Conservation (phyloP, 2,329 filamentous ascomycete genomes). For the Zymoseptoria passerinii region DNA sequence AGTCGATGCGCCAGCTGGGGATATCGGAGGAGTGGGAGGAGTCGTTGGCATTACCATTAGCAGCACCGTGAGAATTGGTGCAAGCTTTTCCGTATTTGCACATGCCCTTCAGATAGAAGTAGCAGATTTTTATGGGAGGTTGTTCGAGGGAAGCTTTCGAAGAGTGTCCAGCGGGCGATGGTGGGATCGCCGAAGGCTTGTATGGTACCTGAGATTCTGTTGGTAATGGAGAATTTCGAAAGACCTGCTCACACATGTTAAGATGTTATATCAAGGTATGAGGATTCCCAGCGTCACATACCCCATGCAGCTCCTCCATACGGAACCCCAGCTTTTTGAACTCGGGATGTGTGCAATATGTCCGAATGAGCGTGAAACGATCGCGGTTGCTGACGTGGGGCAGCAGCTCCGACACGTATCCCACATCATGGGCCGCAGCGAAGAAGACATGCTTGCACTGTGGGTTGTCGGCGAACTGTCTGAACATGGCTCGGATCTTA, state of each 20-base stretch:
- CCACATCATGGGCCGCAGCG: conserved; percentile 53
- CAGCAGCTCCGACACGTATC: conserved; percentile 50
- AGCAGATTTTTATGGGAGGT: conserved; percentile 11
- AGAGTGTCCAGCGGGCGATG: neutral
- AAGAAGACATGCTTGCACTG: conserved; percentile 59
- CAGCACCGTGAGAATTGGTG: conserved; percentile 18
- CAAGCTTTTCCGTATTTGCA: conserved; percentile 27
- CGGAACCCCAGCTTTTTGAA: conserved; percentile 46
- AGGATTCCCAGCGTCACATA: no score
- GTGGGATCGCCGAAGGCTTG: neutral
- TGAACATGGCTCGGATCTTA: conserved; percentile 47
- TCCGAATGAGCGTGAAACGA: conserved; percentile 47
- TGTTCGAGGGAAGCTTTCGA: neutral
- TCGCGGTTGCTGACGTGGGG: conserved; percentile 43
- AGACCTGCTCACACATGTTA: conserved; percentile 28
- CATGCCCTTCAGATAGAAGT: conserved; percentile 22
- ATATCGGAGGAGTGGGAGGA: conserved; percentile 2
- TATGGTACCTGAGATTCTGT: neutral
- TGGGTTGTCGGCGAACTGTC: conserved; percentile 48
- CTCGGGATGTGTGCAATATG: conserved; percentile 45
- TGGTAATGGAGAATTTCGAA: conserved; percentile 36
- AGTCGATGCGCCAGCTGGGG: conserved; percentile 7
- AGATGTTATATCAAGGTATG: no score
- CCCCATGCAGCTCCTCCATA: conserved; percentile 43
- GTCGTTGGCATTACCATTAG: conserved; percentile 6